Conservation (phyloP, 106 monocot species). For the Narthecium ossifragum region DNA sequence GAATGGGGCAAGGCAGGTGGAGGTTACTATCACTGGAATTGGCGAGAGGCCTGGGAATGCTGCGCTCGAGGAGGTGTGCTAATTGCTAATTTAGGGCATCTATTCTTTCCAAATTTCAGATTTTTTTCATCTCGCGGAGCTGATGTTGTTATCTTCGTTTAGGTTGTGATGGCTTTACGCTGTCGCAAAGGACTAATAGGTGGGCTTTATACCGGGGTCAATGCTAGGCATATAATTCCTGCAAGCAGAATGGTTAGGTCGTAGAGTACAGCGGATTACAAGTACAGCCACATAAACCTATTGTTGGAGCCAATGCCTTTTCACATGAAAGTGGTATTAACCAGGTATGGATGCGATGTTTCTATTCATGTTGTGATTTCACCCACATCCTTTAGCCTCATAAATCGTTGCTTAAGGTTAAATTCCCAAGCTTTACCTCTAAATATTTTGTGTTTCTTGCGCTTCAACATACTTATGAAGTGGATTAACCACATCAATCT, state of each 20-base stretch:
- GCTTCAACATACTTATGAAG: too few species aligned
- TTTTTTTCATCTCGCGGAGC: neutral
- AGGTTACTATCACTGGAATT: slow-evolving; percentile 4
- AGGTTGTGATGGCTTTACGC: slow-evolving; percentile 28
- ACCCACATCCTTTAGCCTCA: neutral
- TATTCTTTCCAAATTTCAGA: neutral
- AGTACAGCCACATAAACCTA: slow-evolving; percentile 19
- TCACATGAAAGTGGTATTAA: slow-evolving; percentile 24
- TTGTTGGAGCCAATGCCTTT: slow-evolving; percentile 22
- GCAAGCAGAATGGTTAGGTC: slow-evolving; percentile 31
- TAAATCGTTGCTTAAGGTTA: neutral
- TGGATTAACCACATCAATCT: too few species aligned
- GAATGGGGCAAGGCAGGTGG: neutral
- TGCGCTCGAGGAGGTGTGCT: slow-evolving; percentile 17
- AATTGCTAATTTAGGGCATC: neutral
- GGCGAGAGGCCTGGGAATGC: slow-evolving; percentile 17
- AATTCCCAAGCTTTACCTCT: too few species aligned
- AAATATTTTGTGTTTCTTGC: too few species aligned
- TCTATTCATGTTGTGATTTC: neutral
- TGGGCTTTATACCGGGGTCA: slow-evolving; percentile 20
- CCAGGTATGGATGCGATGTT: neutral
- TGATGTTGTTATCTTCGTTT: neutral
- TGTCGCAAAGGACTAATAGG: slow-evolving; percentile 15
- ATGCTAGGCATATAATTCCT: slow-evolving; percentile 8
- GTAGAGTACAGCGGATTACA: slow-evolving; percentile 18